These are phyloP conservation scores for Blakeslea trispora DNA, from an alignment of 371 early-diverging fungal genomes.

Conservation along the genomic window DNA sequence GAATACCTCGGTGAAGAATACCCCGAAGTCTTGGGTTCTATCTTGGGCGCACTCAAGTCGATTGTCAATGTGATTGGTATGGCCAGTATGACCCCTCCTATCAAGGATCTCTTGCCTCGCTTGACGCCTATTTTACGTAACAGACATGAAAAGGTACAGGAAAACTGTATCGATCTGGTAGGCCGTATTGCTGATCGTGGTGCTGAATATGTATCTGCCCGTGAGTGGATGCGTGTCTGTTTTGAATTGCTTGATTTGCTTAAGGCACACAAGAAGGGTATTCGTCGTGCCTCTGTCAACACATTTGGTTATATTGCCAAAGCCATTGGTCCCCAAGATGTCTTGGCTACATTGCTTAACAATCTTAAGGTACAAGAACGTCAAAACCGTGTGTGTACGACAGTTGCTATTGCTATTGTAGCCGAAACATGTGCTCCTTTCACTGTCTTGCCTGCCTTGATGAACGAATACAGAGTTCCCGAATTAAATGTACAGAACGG, in stretches of 20 bases:
- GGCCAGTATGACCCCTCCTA: slow-evolving; percentile 97
- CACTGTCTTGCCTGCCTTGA: slow-evolving; percentile 95
- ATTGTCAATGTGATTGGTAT: slow-evolving; percentile 98
- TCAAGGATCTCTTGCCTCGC: slow-evolving; percentile 94
- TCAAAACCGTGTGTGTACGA: slow-evolving; percentile 97
- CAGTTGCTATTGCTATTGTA: slow-evolving; percentile 95
- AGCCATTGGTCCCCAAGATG: slow-evolving; percentile 99
- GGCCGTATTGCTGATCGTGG: slow-evolving; percentile 98
- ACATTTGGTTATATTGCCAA: slow-evolving; percentile 98
- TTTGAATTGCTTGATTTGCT: slow-evolving; percentile 96
- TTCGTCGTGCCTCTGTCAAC: slow-evolving; percentile 93
- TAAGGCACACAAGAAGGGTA: slow-evolving; percentile 95
- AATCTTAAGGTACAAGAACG: slow-evolving; percentile 98
- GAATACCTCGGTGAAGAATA: slow-evolving; percentile 99
- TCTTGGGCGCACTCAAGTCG: slow-evolving; percentile 87
- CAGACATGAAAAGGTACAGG: slow-evolving; percentile 97
- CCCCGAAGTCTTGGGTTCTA: slow-evolving; percentile 96
- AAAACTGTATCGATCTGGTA: slow-evolving; percentile 91
- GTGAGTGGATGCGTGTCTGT: slow-evolving; percentile 99
- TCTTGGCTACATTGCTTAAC: slow-evolving; percentile 94
- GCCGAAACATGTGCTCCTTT: slow-evolving; percentile 95
- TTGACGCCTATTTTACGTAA: slow-evolving; percentile 97
- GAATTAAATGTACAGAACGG: slow-evolving; percentile 98
- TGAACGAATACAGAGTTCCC: slow-evolving; percentile 99
- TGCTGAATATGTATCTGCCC: slow-evolving; percentile 95